Evolutionary conservation across 1,284 basidiomycete genomes (phyloP).

Genomic region (Lentinula novae-zelandiae): DNA sequence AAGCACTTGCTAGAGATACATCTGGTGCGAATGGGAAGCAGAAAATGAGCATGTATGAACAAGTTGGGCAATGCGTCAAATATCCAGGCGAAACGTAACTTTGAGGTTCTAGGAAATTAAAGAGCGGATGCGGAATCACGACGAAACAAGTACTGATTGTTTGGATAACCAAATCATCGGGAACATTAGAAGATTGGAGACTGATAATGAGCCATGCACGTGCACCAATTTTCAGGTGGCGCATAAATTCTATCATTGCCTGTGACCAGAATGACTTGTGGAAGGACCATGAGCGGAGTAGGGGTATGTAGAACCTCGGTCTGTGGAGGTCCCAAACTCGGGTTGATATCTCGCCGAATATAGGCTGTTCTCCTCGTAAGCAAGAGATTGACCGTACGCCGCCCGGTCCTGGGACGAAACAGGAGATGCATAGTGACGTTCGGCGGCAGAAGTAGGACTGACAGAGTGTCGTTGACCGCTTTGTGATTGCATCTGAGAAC

Average conservation of each 20-base stretch:
- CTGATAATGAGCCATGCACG: not conserved
- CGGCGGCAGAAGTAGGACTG: slow-evolving; percentile 6
- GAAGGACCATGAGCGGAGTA: slow-evolving; percentile 5
- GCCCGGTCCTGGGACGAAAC: not conserved
- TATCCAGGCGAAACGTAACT: not conserved
- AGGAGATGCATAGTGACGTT: slow-evolving; percentile 1
- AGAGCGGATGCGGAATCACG: not conserved
- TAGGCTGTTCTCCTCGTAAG: not conserved
- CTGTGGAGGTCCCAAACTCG: not conserved
- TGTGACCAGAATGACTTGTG: not conserved
- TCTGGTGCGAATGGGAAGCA: not conserved
- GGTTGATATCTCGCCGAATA: not conserved
- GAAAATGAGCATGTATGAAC: not conserved
- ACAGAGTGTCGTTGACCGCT: slow-evolving; percentile 1
- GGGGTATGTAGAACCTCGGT: not conserved
- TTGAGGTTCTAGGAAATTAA: not conserved
- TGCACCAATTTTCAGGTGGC: not conserved
- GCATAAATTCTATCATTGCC: not conserved
- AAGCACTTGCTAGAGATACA: slow-evolving; percentile 8
- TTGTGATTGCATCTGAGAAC: not conserved
- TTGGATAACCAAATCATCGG: not conserved
- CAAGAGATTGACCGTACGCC: not conserved
- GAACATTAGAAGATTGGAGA: not conserved
- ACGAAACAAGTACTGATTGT: not conserved
- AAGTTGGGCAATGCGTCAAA: not conserved